Percentiles rank a stretch among this genome's conserved stretches.
These are phyloP conservation scores for Pseudohyphozyma bogoriensis DNA, from an alignment of 768 basidiomycete species.

Conservation along the genomic window DNA sequence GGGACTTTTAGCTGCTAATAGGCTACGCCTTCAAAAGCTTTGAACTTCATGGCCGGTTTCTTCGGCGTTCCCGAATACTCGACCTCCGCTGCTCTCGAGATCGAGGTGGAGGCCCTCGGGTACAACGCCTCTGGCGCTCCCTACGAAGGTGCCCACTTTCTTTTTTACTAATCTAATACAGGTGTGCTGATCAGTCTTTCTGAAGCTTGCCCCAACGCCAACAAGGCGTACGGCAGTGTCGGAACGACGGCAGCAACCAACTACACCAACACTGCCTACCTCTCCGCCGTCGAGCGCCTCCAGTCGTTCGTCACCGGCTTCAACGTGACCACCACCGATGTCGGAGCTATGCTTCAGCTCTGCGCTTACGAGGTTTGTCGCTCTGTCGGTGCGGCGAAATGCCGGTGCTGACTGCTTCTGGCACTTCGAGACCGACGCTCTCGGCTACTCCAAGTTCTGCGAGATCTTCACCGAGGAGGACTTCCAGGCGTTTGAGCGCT, in stretches of 20 bases:
- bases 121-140: slow-evolving; percentile 36
- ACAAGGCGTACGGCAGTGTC: not conserved
- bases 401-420: not conserved
- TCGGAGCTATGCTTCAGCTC: slow-evolving; percentile 36
- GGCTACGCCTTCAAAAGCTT: no score
- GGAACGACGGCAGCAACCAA: slow-evolving; percentile 5
- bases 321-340: slow-evolving; percentile 32
- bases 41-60: slow-evolving; percentile 49
- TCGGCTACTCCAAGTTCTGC: slow-evolving; percentile 38
- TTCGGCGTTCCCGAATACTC: slow-evolving; percentile 37
- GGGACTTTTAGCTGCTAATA: no score
- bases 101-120: slow-evolving; percentile 35
- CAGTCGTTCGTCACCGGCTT: slow-evolving; percentile 23
- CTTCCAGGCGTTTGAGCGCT: slow-evolving; percentile 12
- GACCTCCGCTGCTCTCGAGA: slow-evolving; percentile 34
- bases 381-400: not conserved
- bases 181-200: slow-evolving; percentile 23
- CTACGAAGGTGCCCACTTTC: slow-evolving; percentile 34
- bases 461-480: slow-evolving; percentile 37
- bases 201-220: slow-evolving; percentile 3
- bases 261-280: not conserved
- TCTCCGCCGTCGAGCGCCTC: slow-evolving; percentile 28
- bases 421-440: slow-evolving; percentile 25
- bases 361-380: slow-evolving; percentile 37
- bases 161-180: slow-evolving; percentile 26